Evolutionary conservation across 257 asterid genomes (phyloP).

Genomic region (Solanum ossicruentum): DNA sequence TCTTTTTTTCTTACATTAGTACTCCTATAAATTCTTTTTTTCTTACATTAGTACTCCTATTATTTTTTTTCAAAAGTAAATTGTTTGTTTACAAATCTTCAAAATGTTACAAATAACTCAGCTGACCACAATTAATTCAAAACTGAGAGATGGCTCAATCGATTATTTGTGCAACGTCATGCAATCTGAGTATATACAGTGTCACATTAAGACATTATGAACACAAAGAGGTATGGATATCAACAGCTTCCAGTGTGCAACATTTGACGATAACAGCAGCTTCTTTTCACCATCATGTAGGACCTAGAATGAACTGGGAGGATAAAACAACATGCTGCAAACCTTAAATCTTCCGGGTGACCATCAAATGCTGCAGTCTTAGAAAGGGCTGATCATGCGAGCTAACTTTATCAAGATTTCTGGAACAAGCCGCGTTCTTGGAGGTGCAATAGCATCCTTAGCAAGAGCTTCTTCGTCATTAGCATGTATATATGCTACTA

Average conservation of each 20-base stretch:
- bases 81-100: background rate
- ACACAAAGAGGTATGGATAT: background rate
- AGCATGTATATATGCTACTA: slow-evolving; percentile 61
- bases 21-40: no score
- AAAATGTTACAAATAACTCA: background rate
- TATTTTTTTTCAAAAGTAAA: no score
- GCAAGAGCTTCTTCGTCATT: slow-evolving; percentile 67
- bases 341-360: no score
- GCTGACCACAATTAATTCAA: background rate
- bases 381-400: slow-evolving; percentile 66
- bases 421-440: slow-evolving; percentile 67
- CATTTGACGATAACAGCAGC: background rate
- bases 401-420: slow-evolving; percentile 67
- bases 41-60: no score
- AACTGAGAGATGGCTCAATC: background rate
- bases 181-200: background rate
- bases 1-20: no score
- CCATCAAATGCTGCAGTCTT: background rate
- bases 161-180: background rate
- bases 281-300: background rate
- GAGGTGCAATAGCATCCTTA: slow-evolving; percentile 59
- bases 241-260: background rate
- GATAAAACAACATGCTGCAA: background rate
- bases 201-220: background rate
- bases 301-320: background rate